Evolutionary conservation across 2,329 filamentous ascomycete genomes (phyloP), one percentile per base, ranked within the genome.

Genomic region (Colletotrichum chrysophilum): DNA sequence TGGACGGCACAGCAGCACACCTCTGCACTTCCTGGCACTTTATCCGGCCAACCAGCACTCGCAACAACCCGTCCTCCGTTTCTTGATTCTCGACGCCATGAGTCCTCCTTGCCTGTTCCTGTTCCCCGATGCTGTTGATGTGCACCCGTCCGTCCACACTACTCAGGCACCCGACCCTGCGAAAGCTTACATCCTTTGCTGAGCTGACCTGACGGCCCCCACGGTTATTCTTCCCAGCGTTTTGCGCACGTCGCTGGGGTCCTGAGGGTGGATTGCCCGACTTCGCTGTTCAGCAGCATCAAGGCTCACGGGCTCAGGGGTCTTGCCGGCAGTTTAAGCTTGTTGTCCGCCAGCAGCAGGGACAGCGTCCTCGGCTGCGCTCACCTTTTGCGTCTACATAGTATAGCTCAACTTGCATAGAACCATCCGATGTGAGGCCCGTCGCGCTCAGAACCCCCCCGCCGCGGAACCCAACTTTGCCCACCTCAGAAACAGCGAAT

Each of bases 311-410:
- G 26, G 34, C 26, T 24, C 69, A 67, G 56, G 69, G 73, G 73
- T 75, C 64, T 73, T 74, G 74, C 74, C 26, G 21, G 74, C 28
- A 76, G 18, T 30, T 75, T 65, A 69, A 69, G 64, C 56, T 69
- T 68, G 69, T 32, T 68, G 64, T 16, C 62, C 30, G 21, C 56
- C 61, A 26, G 24, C 56, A 36, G 64, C 69, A 68, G 62, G 43
- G 64, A 68, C 70, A 30, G 24, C 26, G 52, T 24, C 38, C 28
- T 65, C 58, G 74, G 70, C 64, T 73, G 48, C 74, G 21, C 52
- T 73, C 36, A 62, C 67, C 67, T 32, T 58, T 60, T 18, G 56
- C 43, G 16, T 8, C n/a, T 30, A 38, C 24, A 24, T 24, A 24
- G 24, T 24, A 24, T 18, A 24, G 3, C 66, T 58, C 48, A 21